Percentiles rank a stretch among this genome's conserved stretches.
These are phyloP conservation scores for Fennellomyces sp. DNA, from an alignment of 371 early-diverging fungal species.

Conservation along the genomic window DNA sequence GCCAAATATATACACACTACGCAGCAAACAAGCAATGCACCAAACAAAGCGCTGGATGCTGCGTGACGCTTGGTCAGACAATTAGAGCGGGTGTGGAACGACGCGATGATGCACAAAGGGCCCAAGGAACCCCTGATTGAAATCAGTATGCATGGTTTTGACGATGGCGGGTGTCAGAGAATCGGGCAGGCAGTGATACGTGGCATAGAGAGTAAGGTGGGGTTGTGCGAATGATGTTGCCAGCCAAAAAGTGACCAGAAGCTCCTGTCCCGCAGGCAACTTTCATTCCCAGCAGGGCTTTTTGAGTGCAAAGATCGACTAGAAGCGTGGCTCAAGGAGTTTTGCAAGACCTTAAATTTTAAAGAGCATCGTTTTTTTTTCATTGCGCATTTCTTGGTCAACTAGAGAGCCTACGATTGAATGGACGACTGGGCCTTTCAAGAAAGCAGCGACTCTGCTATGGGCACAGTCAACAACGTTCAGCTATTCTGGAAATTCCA, in stretches of 20 bases:
- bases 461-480: constrained; percentile 19
- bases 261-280: not conserved
- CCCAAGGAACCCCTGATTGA: too few relatives aligned
- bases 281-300: not conserved
- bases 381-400: constrained; percentile 1
- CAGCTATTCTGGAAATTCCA: constrained; percentile 22
- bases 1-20: too few relatives aligned
- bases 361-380: not conserved
- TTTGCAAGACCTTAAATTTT: too few relatives aligned
- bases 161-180: too few relatives aligned
- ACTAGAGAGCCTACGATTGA: not conserved
- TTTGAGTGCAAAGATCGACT: not conserved
- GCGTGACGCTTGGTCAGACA: too few relatives aligned
- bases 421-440: constrained; percentile 24
- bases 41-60: too few relatives aligned
- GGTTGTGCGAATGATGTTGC: not conserved
- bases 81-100: too few relatives aligned
- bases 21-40: too few relatives aligned
- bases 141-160: too few relatives aligned
- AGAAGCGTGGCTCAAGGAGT: not conserved
- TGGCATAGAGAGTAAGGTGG: not conserved
- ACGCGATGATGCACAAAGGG: too few relatives aligned
- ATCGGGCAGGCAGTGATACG: too few relatives aligned
- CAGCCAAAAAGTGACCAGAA: not conserved
- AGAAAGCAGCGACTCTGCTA: constrained; percentile 16